Percentiles rank a stretch among this genome's conserved stretches.
Evolutionary conservation across 78 protist genomes (phyloP).

Genomic region (Dictyostelium firmibasis): DNA sequence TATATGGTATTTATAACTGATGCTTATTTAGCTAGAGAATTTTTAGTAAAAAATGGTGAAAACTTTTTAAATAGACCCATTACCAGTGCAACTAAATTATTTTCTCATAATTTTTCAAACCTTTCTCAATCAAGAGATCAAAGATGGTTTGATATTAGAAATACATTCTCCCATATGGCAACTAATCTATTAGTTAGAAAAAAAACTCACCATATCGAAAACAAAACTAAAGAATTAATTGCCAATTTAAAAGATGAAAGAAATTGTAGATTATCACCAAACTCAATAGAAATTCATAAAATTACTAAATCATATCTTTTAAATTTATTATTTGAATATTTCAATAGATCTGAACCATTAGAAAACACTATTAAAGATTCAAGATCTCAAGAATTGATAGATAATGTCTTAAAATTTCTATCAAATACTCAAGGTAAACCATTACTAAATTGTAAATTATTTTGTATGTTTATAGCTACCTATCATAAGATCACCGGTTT

Average conservation of each 20-base stretch:
- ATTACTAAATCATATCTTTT: background rate
- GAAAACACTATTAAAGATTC: background rate
- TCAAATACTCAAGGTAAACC: background rate
- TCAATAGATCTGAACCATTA: background rate
- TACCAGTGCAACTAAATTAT: background rate
- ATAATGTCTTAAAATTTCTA: background rate
- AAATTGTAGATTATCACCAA: background rate
- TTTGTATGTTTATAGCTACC: background rate
- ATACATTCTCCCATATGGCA: background rate
- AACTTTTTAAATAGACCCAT: background rate
- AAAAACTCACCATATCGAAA: background rate
- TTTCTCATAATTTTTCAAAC: background rate
- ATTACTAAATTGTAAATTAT: background rate
- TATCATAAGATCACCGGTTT: background rate
- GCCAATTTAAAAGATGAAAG: background rate
- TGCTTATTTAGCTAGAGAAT: conserved; percentile 14
- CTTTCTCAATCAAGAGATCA: background rate
- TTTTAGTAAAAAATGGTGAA: conserved; percentile 21
- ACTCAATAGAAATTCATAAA: background rate
- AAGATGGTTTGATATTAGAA: background rate
- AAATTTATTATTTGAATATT: background rate
- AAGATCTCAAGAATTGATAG: background rate
- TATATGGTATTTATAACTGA: background rate
- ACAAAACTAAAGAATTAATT: background rate
- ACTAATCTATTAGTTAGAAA: background rate